Evolutionary conservation across 129 eudicot species (phyloP), one percentile per base, ranked within the genome.

Genomic region (Chrysanthemum makinoi): DNA sequence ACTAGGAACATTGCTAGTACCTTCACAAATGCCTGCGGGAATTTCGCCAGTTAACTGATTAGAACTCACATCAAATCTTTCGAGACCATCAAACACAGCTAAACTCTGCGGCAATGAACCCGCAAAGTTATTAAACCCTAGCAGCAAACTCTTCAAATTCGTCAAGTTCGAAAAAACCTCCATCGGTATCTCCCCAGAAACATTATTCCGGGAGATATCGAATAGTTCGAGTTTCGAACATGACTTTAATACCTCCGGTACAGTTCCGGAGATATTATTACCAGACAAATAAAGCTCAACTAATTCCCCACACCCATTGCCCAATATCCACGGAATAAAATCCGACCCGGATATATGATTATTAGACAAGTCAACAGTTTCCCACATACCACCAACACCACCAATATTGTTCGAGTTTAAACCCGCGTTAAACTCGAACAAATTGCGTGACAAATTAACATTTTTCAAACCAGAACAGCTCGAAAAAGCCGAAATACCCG

Each of bases 141-240:
- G 14, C 30, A n/a, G 28, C 77, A 91, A 71, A 15, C 17, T 60
- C 89, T 76, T 91, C 83, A 91, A 77, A 14, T 59, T 82, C 10
- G 75, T 77, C 82, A 91, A 35, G 2, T 76, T 78, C 65, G 78
- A 13, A 70, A 91, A 76, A 0, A 70, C 35, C 20, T 85, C 86
- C 61, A 91, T 18, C 62, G 97, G 97, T 20, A 91, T 78, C 79
- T 66, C 85, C 53, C 97, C 95, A 62, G 91, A 74, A 79, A 91
- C 88, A 70, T 82, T 78, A 44, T 78, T 78, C 44, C 3, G 61
- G 4, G 82, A 78, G 52, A 78, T 22, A 65, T 78, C 82, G 33
- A 78, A 30, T 44, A 65, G 53, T 20, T 78, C 62, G 10, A 91
- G 73, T 52, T 44, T 55, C 57, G 85, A 75, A 63, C 97, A 91